Conservation (phyloP, 768 basidiomycete genomes). For the Mycena chlorophos region DNA sequence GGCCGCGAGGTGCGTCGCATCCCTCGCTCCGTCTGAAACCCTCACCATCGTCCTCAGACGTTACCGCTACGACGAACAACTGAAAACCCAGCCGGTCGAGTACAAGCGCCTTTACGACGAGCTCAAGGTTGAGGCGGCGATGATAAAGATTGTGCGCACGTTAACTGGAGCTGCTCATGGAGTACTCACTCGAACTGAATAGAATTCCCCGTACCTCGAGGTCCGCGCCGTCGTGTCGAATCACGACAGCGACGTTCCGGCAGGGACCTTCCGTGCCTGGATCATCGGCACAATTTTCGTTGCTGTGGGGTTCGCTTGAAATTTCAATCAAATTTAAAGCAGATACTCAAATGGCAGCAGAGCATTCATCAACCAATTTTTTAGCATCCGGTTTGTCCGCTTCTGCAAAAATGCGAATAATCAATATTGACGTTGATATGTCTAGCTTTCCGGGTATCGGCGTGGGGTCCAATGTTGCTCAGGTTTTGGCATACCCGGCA, state of each 20-base stretch:
- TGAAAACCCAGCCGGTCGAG: conserved; percentile 18
- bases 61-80: conserved; percentile 18
- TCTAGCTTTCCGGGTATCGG: conserved; percentile 23
- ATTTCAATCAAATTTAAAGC: too few species aligned
- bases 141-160: conserved; percentile 25
- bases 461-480: conserved; percentile 37
- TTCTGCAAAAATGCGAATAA: background rate
- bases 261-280: conserved; percentile 53
- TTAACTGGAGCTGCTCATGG: background rate
- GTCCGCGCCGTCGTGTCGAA: conserved; percentile 62
- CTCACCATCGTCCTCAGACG: conserved; percentile 11
- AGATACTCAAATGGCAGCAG: conserved; percentile 1
- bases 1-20: conserved; percentile 5
- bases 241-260: conserved; percentile 53
- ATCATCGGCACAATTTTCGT: conserved; percentile 32
- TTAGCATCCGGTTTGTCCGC: conserved; percentile 27
- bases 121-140: conserved; percentile 29
- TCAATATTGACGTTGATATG: background rate
- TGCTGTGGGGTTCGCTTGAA: conserved; percentile 1
- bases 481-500: conserved; percentile 48
- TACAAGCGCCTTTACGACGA: conserved; percentile 25
- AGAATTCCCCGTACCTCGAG: conserved; percentile 60
- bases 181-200: background rate
- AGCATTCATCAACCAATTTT: conserved; percentile 33
- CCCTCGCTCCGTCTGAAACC: background rate